Evolutionary conservation across 805 yeast species (phyloP), one percentile per base, ranked within the genome.

Genomic region (Cyberlindnera americana): DNA sequence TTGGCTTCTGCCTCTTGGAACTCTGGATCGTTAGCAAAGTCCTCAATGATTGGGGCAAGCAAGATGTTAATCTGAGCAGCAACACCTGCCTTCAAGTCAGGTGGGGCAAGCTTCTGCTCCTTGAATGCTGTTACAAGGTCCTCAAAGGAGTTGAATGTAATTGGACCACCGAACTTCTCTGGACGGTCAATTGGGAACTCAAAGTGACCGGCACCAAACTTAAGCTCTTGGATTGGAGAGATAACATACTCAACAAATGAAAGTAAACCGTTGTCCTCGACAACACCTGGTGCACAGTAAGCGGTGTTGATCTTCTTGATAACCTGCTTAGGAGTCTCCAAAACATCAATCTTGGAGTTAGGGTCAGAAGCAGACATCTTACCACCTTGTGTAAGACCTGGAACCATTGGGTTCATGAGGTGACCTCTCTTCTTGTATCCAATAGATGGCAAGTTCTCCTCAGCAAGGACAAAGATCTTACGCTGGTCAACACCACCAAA

Each of bases 351-450:
- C 68, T 93, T 93, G 41, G 98, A 90, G 72, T 89, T 93, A 54
- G 99, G 97, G 69, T 93, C 99, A 25, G 96, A 87, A 2, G 99
- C 96, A 54, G 96, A 87, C 99, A 93, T 93, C 63, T 93, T 93
- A 57, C 95, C 99, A 54, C 98, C 97, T 67, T 90, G 96, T 23
- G 83, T 80, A 54, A 93, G 77, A 39, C 99, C 98, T 35, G 99
- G 99, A 33, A 95, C 96, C 98, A 93, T 91, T 40, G 89, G 91
- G 70, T 93, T 93, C 99, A 93, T 93, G 60, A 93, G 73, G 68
- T 93, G 99, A 22, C 95, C 99, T 63, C 99, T 83, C 74, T 93
- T 93, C 68, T 85, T 87, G 81, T 91, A 93, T 29, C 97, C 97
- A 41, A 93, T 57, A 36, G 78, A 60, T 30, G 81, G 90, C 60